phyloP scores from a whole-genome alignment of 2,329 filamentous ascomycete species.

The Aurifilum marmelostoma region DNA sequence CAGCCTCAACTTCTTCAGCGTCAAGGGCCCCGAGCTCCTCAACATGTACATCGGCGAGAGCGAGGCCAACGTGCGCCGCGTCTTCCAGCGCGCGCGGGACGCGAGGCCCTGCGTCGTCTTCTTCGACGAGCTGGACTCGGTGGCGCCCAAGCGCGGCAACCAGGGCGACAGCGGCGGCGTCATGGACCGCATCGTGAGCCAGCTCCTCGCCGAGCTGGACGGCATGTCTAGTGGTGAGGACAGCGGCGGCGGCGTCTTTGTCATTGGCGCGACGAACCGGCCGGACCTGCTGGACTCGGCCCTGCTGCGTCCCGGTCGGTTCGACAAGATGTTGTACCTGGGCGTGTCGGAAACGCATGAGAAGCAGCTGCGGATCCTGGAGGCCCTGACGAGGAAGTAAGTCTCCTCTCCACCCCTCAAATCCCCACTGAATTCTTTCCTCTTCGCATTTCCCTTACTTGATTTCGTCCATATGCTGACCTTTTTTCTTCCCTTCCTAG shows the following conservation, averaged over 20 bases:
- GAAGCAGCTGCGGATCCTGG: slow-evolving; percentile 92
- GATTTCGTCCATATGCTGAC: not conserved
- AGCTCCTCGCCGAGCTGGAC: slow-evolving; percentile 91
- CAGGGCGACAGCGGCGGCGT: slow-evolving; percentile 97
- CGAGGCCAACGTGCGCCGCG: slow-evolving; percentile 86
- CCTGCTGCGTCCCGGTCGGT: slow-evolving; percentile 83
- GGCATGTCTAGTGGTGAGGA: slow-evolving; percentile 96
- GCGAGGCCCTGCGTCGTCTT: slow-evolving; percentile 89
- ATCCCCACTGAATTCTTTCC: too few species aligned
- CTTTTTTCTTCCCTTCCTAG: slow-evolving; percentile 46
- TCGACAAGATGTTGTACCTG: slow-evolving; percentile 98
- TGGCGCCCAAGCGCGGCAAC: slow-evolving; percentile 94
- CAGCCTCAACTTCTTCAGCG: slow-evolving; percentile 91
- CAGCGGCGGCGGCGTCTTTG: slow-evolving; percentile 82
- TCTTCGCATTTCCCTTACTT: not conserved
- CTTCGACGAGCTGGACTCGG: slow-evolving; percentile 91
- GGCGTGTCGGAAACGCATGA: slow-evolving; percentile 96
- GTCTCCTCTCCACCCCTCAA: too few species aligned
- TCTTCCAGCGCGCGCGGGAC: slow-evolving; percentile 85
- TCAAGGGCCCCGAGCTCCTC: slow-evolving; percentile 87
- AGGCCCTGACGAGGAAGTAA: slow-evolving; percentile 92
- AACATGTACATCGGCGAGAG: slow-evolving; percentile 98
- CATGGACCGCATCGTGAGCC: slow-evolving; percentile 96
- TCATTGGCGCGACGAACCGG: slow-evolving; percentile 94
- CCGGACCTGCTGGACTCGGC: slow-evolving; percentile 93